phyloP scores from a whole-genome alignment of 2,329 filamentous ascomycete genomes.

The Penicillium sp. region DNA sequence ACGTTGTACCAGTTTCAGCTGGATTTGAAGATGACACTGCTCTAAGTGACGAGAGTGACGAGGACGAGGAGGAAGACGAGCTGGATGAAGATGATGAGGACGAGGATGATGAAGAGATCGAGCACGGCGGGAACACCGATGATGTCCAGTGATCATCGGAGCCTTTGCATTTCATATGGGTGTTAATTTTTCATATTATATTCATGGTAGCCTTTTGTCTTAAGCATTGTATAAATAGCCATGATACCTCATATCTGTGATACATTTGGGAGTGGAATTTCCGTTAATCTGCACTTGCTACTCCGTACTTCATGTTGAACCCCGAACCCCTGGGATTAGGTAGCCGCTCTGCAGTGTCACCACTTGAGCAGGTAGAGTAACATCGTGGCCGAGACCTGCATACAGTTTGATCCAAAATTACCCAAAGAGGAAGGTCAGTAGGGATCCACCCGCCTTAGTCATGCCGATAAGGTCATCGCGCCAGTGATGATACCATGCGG shows the following conservation, averaged over 20 bases:
- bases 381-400: not conserved
- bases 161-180: not conserved
- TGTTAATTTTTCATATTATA: not conserved
- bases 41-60: constrained; percentile 6
- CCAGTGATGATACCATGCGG: constrained; percentile 11
- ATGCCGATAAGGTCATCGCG: constrained; percentile 11
- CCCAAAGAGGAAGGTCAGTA: not conserved
- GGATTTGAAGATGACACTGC: not conserved
- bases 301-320: no score
- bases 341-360: not conserved
- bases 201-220: not conserved
- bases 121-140: not conserved
- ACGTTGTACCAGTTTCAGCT: constrained; percentile 46
- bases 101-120: not conserved
- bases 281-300: no score
- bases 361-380: not conserved
- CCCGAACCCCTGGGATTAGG: no score
- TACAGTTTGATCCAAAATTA: not conserved
- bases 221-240: constrained; percentile 1
- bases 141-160: not conserved
- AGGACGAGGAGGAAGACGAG: not conserved
- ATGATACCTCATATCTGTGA: constrained; percentile 5
- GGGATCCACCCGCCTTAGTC: constrained; percentile 4
- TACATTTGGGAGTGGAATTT: not conserved
- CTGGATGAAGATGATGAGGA: not conserved